Base-by-base conservation (phyloP, 2,329 filamentous ascomycete genomes). In the Ophiostoma novo-ulmi region DNA sequence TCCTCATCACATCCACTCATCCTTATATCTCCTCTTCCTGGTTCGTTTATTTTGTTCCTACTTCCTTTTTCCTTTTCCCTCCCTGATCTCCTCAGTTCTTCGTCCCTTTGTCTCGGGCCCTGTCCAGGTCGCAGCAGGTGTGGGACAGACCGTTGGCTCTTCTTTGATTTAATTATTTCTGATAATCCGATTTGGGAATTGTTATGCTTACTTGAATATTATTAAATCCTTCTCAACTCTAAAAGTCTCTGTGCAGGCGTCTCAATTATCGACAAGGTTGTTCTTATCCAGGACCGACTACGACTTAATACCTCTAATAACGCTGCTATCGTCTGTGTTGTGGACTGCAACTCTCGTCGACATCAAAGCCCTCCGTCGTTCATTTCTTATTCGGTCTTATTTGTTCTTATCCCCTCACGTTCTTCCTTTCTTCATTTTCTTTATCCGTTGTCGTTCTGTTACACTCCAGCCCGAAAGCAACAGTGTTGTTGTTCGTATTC, bases 91-190 rank as follows among this genome's bases (percentile, higher is more conserved):
- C 14, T 48, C 44, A 48, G 44, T 48, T 20, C 26, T 35, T 35
- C 22, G 35, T 35, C 58, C 58, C 26, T 17, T 22, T 58, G 52
- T 41, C 63, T 65, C 36, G 63, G 58, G 58, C 58, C 58, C 58
- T 63, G 58, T 63, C 58, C 58, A 63, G 17, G 58, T 63, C 13
- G 58, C 26, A 63, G 26, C 26, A 13, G 58, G 2, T 31, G 58
- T 63, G 58, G 58, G 22, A 31, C 52, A 58, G 52, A 14, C 58
- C 58, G 58, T 35, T 63, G 58, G 26, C 58, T 63, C 11, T 63
- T 4, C 44, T 48, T n/a, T 48, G 20, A 48, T n/a, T 48, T 48
- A 20, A 48, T 20, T 44, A 14, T n/a, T n/a, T 20, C 17, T 48
- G 44, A 48, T 20, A 48, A 44, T 48, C 5, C 8, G n/a, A 48